Conservation (phyloP, 768 basidiomycete genomes). For the Kwoniella europaea region DNA sequence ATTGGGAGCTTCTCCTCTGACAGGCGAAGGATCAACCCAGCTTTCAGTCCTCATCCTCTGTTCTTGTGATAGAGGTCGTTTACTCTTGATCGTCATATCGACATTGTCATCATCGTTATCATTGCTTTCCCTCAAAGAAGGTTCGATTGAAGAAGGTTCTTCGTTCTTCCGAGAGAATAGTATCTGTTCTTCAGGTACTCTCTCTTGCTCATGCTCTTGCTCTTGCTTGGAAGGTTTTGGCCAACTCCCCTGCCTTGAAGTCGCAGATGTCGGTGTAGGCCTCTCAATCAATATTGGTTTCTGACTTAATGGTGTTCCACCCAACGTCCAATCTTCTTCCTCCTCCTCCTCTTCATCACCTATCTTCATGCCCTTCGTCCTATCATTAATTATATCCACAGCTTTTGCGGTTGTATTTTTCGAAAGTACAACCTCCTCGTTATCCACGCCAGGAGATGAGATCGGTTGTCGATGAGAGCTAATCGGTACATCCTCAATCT, state of each 20-base stretch:
- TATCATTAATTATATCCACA: constrained; percentile 13
- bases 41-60: constrained; percentile 20
- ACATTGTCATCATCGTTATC: neutral
- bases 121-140: neutral
- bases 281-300: constrained; percentile 15
- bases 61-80: constrained; percentile 1
- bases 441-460: neutral
- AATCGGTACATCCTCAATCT: constrained; percentile 10
- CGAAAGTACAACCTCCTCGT: constrained; percentile 17
- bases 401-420: constrained; percentile 20
- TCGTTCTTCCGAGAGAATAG: neutral
- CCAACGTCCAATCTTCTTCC: constrained; percentile 18
- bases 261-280: neutral
- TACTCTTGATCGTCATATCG: neutral
- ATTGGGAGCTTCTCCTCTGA: constrained; percentile 29
- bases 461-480: constrained; percentile 1
- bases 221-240: neutral
- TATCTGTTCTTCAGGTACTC: neutral
- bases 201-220: neutral
- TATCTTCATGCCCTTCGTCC: neutral
- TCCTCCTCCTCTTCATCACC: constrained; percentile 8
- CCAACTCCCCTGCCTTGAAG: neutral
- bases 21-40: constrained; percentile 26
- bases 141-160: neutral
- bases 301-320: constrained; percentile 16